phyloP scores from a whole-genome alignment of 345 rosid species.

The Nephelium lappaceum region DNA sequence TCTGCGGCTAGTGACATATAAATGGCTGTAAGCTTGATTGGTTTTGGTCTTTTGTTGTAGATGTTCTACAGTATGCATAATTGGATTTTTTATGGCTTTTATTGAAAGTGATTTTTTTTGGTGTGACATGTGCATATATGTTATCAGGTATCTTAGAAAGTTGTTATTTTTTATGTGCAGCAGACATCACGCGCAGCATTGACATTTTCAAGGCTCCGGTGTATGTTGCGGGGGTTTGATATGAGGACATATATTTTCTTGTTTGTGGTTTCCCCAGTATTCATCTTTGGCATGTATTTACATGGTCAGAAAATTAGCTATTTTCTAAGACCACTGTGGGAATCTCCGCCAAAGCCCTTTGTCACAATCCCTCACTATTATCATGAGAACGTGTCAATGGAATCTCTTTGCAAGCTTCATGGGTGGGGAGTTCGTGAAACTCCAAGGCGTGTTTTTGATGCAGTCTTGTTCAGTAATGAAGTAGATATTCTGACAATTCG shows the following conservation, averaged over 20 bases:
- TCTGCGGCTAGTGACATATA: background rate
- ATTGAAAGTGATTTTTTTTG: background rate
- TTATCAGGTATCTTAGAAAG: slow-evolving; percentile 19
- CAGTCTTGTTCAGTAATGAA: slow-evolving; percentile 83
- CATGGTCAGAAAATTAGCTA: slow-evolving; percentile 68
- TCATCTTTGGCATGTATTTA: slow-evolving; percentile 48
- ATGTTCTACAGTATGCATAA: background rate
- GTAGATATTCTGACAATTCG: slow-evolving; percentile 76
- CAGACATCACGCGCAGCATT: slow-evolving; percentile 48
- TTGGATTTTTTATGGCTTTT: slow-evolving; percentile 1
- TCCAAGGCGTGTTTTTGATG: slow-evolving; percentile 88
- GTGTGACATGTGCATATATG: background rate
- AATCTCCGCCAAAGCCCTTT: slow-evolving; percentile 66
- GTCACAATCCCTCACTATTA: slow-evolving; percentile 71
- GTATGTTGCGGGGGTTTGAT: slow-evolving; percentile 58
- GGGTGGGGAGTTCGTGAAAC: slow-evolving; percentile 86
- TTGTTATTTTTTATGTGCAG: slow-evolving; percentile 28
- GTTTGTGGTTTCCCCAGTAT: slow-evolving; percentile 48
- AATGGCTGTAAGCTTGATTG: background rate
- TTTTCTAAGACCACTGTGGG: slow-evolving; percentile 77
- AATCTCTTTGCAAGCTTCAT: slow-evolving; percentile 73
- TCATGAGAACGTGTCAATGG: slow-evolving; percentile 71
- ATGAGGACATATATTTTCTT: slow-evolving; percentile 38
- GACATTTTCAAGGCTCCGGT: slow-evolving; percentile 57
- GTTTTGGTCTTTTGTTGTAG: background rate